These are phyloP conservation scores for Prinsepia uniflora DNA, from an alignment of 306 rosid species.

Conservation along the genomic window DNA sequence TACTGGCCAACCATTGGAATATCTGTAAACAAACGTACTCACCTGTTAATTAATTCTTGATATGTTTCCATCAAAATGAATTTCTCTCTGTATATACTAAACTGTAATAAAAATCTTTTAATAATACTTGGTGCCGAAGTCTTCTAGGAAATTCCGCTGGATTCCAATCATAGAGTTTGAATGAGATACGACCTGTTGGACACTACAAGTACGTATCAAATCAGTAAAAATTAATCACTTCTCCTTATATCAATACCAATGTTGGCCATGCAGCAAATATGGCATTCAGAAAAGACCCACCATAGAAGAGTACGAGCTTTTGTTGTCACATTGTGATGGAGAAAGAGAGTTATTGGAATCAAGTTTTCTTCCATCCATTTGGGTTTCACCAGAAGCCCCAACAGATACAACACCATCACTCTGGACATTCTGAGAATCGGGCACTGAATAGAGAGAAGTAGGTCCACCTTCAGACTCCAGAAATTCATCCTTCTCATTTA, in stretches of 20 bases:
- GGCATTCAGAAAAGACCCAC: conserved; percentile 42
- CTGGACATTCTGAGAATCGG: conserved; percentile 40
- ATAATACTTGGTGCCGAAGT: conserved; percentile 94
- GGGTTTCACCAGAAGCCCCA: conserved; percentile 56
- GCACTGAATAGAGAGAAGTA: conserved; percentile 35
- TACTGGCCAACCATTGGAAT: conserved; percentile 89
- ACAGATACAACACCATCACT: conserved; percentile 42
- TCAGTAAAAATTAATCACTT: conserved; percentile 28
- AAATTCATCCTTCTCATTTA: conserved; percentile 40
- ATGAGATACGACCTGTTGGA: conserved; percentile 95
- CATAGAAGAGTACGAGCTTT: conserved; percentile 63
- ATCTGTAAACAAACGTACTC: conserved; percentile 52
- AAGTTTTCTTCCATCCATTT: conserved; percentile 47
- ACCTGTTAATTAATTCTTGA: conserved; percentile 41
- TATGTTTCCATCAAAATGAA: conserved; percentile 13
- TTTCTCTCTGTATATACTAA: conserved; percentile 49
- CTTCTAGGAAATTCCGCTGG: conserved; percentile 98
- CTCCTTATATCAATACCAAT: conserved; percentile 11
- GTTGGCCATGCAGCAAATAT: conserved; percentile 9
- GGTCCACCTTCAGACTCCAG: conserved; percentile 58
- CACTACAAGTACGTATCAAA: conserved; percentile 64
- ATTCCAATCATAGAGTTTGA: conserved; percentile 99
- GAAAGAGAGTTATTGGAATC: conserved; percentile 52
- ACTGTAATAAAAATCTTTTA: conserved; percentile 66
- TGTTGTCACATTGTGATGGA: conserved; percentile 57